A percentile compares a stretch with the other conserved stretches of the same genome.
Conservation (phyloP, 2,329 filamentous ascomycete genomes). For the Fusarium nygamai region DNA sequence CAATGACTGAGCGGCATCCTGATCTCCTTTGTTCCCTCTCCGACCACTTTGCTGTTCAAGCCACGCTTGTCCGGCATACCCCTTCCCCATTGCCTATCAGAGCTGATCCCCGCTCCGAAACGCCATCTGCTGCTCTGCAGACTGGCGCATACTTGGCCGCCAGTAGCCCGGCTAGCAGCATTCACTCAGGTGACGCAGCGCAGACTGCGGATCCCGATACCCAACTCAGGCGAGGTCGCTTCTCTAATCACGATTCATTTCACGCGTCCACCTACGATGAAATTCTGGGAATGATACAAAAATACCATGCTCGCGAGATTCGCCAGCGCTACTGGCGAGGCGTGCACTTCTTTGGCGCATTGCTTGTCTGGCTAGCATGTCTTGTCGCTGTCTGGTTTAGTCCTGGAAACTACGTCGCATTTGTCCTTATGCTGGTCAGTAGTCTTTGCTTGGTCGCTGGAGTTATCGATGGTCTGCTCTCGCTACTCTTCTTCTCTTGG, state of each 20-base stretch:
- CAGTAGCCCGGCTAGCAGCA: conserved; percentile 38
- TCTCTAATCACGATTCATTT: conserved; percentile 28
- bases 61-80: conserved; percentile 70
- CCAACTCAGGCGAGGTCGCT: conserved; percentile 46
- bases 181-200: conserved; percentile 29
- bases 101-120: conserved; percentile 24
- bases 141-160: conserved; percentile 42
- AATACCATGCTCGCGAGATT: conserved; percentile 76
- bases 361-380: conserved; percentile 76
- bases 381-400: conserved; percentile 88
- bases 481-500: conserved; percentile 84
- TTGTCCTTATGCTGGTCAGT: conserved; percentile 81
- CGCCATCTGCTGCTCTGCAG: conserved; percentile 39
- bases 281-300: conserved; percentile 75
- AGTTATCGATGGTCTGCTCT: conserved; percentile 84
- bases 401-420: conserved; percentile 78
- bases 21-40: conserved; percentile 85
- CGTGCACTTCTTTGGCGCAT: conserved; percentile 75
- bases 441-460: conserved; percentile 81
- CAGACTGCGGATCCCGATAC: conserved; percentile 43
- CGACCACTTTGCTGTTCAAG: conserved; percentile 93
- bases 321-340: conserved; percentile 77
- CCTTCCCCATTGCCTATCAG: conserved; percentile 35
- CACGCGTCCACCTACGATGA: conserved; percentile 47
- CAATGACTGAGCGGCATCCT: conserved; percentile 84